These are phyloP conservation scores for Blastobotrys serpentis DNA, from an alignment of 1,139 yeast species.

Conservation along the genomic window DNA sequence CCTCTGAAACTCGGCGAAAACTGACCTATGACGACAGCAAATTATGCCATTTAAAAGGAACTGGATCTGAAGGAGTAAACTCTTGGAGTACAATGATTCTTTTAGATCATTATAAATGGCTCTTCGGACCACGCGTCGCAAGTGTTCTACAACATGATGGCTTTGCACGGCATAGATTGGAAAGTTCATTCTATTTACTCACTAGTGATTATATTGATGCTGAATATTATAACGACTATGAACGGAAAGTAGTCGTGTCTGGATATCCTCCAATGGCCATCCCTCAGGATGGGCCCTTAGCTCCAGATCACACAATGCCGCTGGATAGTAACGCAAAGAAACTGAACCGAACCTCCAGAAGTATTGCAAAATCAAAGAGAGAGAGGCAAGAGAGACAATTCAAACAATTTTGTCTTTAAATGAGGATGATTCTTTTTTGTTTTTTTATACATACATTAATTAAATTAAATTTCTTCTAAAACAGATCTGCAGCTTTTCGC, in stretches of 20 bases:
- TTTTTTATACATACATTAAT: background rate
- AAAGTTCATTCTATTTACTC: background rate
- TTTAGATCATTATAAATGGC: background rate
- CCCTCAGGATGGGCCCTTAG: too few relatives aligned
- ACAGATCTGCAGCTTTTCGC: conserved; percentile 18
- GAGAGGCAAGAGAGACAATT: background rate
- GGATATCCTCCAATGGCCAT: background rate
- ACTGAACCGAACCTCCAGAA: background rate
- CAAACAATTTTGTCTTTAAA: background rate
- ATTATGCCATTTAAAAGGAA: conserved; percentile 1
- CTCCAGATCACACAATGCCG: background rate
- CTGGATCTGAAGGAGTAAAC: background rate
- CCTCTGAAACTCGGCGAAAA: background rate
- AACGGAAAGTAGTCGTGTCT: background rate
- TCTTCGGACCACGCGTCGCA: background rate
- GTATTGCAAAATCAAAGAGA: background rate
- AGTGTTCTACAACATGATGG: background rate
- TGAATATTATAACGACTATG: background rate
- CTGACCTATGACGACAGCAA: background rate
- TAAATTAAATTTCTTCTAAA: conserved; percentile 9
- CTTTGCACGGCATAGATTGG: background rate
- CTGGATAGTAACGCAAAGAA: background rate
- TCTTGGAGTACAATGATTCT: conserved; percentile 6
- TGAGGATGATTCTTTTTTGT: background rate
- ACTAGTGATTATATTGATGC: background rate